Evolutionary conservation across 768 basidiomycete genomes (phyloP), one percentile per base, ranked within the genome.

Genomic region (Trametes cinnabarina): DNA sequence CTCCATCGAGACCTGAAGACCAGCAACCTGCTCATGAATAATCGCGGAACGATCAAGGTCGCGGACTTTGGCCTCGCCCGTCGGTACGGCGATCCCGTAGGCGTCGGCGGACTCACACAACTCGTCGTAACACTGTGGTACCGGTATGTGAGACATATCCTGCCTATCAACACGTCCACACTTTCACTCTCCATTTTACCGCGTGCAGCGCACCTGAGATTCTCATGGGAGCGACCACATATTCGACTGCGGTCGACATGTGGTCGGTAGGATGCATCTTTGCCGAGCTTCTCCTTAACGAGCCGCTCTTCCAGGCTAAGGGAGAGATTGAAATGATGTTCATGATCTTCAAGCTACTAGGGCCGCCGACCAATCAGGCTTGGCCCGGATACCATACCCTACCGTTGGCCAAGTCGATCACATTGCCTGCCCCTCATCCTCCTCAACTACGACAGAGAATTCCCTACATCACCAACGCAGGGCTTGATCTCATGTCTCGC

Each of bases 181-280:
- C 47, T 54, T 55, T 64, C 49, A 57, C 46, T 46, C 58, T 48
- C 59, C 64, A 55, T 58, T 50, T 44, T 30, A 47, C 23, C 34
- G 46, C 41, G 46, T 37, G 6, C 69, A 97, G 94, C 39, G 92
- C 95, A 8, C 97, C 97, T 2, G 97, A 98, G 76, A 91, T 99
- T 46, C 79, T 99, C 15, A 79, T 99, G 25, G 97, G 96, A 12
- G 92, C 92, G 12, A 90, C 85, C 57, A 91, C 88, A 34, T 99
- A 99, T 72, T 90, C 93, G 14, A 99, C 96, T 19, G 88, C 95
- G 0, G 84, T 99, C 55, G 97, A 99, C 71, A 85, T 98, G 83
- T 99, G 97, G 97, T 96, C 93, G 47, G 93, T 97, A 10, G 97
- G 97, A 8, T 99, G 97, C 77, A 98, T 99, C 64, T 98, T 98